phyloP scores from a whole-genome alignment of 1,284 basidiomycete genomes.

The Mycena sp. region DNA sequence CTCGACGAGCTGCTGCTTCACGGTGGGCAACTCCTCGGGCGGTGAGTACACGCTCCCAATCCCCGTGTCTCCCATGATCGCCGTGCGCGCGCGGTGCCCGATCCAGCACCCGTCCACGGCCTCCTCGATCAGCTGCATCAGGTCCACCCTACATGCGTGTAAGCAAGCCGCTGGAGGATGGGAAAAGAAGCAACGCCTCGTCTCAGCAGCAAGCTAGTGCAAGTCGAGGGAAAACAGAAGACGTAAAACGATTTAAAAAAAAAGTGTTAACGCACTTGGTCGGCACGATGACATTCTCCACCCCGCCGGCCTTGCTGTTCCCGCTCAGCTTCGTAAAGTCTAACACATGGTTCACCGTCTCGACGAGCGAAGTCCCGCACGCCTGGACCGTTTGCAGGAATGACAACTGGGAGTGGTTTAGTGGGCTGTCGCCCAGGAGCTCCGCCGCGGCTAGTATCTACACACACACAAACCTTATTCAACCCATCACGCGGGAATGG shows the following conservation, averaged over 20 bases:
- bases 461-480: constrained; percentile 39
- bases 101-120: constrained; percentile 97
- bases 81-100: constrained; percentile 85
- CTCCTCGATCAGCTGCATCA: constrained; percentile 93
- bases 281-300: constrained; percentile 78
- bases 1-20: constrained; percentile 72
- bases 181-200: constrained; percentile 8
- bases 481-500: background rate
- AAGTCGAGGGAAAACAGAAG: no score
- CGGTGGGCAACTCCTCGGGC: constrained; percentile 55
- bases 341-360: constrained; percentile 95
- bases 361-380: constrained; percentile 86
- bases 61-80: constrained; percentile 71
- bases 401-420: constrained; percentile 86
- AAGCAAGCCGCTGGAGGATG: background rate
- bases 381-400: constrained; percentile 91
- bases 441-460: constrained; percentile 32
- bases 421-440: constrained; percentile 69
- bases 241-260: background rate
- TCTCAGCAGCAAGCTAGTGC: no score
- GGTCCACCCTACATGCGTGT: constrained; percentile 70
- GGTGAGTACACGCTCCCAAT: constrained; percentile 96
- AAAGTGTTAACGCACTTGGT: constrained; percentile 54
- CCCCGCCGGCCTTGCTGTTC: constrained; percentile 79
- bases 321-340: constrained; percentile 97